Percentiles rank a stretch among this genome's conserved stretches.
Conservation (phyloP, 352 stramenopile species). For the Blastocystis sp. region DNA sequence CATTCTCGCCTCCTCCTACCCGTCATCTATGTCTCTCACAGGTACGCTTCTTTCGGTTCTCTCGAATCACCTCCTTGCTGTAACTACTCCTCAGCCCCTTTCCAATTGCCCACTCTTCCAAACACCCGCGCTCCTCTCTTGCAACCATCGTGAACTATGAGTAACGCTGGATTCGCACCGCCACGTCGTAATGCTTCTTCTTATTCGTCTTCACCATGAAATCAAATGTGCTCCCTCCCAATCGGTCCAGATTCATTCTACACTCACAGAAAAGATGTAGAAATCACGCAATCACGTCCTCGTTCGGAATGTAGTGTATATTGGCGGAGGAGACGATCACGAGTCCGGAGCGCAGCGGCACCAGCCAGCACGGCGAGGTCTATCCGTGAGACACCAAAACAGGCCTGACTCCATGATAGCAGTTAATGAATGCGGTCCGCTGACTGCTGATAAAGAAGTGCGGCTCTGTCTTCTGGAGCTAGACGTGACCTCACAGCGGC, state of each 20-base stretch:
- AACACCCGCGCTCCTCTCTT: slow-evolving; percentile 31
- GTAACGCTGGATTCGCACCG: not conserved
- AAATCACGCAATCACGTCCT: slow-evolving; percentile 21
- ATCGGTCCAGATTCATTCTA: slow-evolving; percentile 64
- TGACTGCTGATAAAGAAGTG: slow-evolving; percentile 56
- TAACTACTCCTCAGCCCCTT: slow-evolving; percentile 12
- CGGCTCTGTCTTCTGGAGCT: slow-evolving; percentile 42
- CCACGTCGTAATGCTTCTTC: slow-evolving; percentile 42
- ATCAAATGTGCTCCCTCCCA: slow-evolving; percentile 55
- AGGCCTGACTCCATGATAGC: slow-evolving; percentile 36
- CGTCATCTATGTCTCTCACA: not conserved
- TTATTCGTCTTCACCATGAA: slow-evolving; percentile 46
- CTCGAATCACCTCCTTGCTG: slow-evolving; percentile 47
- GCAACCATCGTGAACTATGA: slow-evolving; percentile 56
- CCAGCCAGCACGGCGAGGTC: slow-evolving; percentile 40
- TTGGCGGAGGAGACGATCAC: slow-evolving; percentile 20
- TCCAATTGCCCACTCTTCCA: slow-evolving; percentile 17
- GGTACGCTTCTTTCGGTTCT: slow-evolving; percentile 35
- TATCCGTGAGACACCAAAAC: not conserved
- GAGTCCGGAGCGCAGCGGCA: slow-evolving; percentile 21
- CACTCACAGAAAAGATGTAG: not conserved
- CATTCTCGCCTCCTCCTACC: slow-evolving; percentile 30
- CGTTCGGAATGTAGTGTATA: slow-evolving; percentile 48
- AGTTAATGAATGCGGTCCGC: slow-evolving; percentile 21
- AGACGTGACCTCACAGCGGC: not conserved